Evolutionary conservation across 2,329 filamentous ascomycete genomes (phyloP).

Genomic region (Apiospora pterosperma): DNA sequence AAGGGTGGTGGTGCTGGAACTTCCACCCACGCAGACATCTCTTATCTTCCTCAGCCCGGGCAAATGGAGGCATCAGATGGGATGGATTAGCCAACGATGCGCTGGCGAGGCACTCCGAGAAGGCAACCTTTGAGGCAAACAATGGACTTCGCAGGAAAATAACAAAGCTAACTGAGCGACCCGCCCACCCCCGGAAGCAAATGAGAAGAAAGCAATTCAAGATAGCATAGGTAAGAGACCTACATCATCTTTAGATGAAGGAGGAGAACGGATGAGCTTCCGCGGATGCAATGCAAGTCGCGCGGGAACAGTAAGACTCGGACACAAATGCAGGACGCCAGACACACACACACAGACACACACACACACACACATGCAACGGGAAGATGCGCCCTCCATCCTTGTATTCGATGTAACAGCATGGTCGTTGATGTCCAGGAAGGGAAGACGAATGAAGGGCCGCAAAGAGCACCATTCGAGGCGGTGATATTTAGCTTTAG

Average conservation of each 20-base stretch:
- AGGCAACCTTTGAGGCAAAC: background rate
- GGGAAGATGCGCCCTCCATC: background rate
- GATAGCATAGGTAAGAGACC: background rate
- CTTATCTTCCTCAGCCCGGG: background rate
- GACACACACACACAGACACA: too few relatives aligned
- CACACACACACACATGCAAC: background rate
- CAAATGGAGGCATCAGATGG: background rate
- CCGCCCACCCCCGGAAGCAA: background rate
- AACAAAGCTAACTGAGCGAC: background rate
- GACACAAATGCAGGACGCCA: background rate
- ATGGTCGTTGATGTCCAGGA: background rate
- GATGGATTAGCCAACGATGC: background rate
- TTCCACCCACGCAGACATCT: background rate
- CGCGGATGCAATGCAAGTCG: background rate
- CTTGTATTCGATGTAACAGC: background rate
- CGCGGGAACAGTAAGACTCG: background rate
- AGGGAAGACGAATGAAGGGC: background rate
- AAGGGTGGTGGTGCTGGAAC: background rate
- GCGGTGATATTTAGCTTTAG: background rate
- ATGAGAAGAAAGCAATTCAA: background rate
- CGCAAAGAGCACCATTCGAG: background rate
- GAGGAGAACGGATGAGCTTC: background rate
- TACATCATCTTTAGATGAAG: background rate
- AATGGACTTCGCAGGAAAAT: background rate
- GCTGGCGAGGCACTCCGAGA: background rate